Evolutionary conservation across 2,329 filamentous ascomycete genomes (phyloP).

Genomic region (Alternaria infectoria): DNA sequence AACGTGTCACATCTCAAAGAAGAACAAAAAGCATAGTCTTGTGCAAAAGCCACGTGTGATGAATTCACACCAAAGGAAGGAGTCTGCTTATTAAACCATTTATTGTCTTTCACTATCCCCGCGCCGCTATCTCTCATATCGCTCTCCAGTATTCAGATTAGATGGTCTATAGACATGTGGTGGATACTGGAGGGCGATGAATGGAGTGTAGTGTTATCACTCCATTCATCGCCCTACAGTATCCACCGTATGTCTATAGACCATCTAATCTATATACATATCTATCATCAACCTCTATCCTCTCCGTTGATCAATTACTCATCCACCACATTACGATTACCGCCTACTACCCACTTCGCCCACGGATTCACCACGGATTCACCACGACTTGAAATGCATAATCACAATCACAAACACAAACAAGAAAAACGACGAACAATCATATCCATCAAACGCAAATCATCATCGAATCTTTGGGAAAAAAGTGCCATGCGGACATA

Average conservation of each 20-base stretch:
- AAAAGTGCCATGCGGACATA: not conserved
- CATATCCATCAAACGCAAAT: not conserved
- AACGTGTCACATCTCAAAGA: not conserved
- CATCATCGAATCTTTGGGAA: not conserved
- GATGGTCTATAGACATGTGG: not conserved
- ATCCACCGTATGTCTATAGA: not conserved
- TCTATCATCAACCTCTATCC: not conserved
- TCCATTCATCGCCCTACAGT: not conserved
- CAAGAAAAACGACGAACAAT: not conserved
- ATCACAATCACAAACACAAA: not conserved
- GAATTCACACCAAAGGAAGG: not conserved
- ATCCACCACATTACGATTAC: not conserved
- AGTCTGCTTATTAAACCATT: not conserved
- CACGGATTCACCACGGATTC: accelerated
- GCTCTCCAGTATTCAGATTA: not conserved
- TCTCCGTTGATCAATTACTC: not conserved
- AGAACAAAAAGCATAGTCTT: not conserved
- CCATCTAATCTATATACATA: not conserved
- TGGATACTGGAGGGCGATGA: not conserved
- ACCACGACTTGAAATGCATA: not conserved
- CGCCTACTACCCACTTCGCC: not conserved
- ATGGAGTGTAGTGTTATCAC: no score
- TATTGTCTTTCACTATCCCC: not conserved
- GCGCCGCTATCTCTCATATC: not conserved
- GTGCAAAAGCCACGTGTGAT: not conserved